Percentiles rank a stretch among this genome's conserved stretches.
Evolutionary conservation across 208 protist genomes (phyloP).

Genomic region (Naegleria gruberi): DNA sequence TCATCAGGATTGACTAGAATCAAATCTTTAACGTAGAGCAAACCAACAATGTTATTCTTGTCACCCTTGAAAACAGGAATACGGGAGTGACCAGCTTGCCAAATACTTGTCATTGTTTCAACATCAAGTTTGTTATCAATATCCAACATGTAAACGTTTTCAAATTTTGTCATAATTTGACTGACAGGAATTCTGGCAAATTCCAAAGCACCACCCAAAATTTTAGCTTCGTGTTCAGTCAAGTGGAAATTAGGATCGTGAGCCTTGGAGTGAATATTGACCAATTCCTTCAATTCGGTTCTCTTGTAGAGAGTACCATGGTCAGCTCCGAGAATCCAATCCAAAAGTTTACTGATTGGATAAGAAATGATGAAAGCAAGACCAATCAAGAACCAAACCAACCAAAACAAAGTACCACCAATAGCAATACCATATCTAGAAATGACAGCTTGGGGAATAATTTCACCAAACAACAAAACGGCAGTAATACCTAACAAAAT

Average conservation of each 20-base stretch:
- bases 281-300: constrained; percentile 28
- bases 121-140: constrained; percentile 49
- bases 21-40: constrained; percentile 68
- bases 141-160: constrained; percentile 66
- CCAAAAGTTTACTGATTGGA: constrained; percentile 25
- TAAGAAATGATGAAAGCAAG: constrained; percentile 25
- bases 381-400: constrained; percentile 26
- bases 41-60: constrained; percentile 64
- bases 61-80: constrained; percentile 66
- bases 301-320: constrained; percentile 20
- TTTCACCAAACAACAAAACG: constrained; percentile 62
- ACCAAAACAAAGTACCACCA: background rate
- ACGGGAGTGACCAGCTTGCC: constrained; percentile 59
- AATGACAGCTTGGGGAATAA: constrained; percentile 55
- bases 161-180: constrained; percentile 46
- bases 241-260: constrained; percentile 25
- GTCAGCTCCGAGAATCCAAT: constrained; percentile 23
- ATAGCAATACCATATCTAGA: constrained; percentile 28
- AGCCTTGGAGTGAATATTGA: constrained; percentile 13
- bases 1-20: constrained; percentile 35
- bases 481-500: constrained; percentile 45
- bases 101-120: constrained; percentile 53
- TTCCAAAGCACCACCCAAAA: constrained; percentile 60
- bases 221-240: constrained; percentile 53
- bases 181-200: constrained; percentile 58